Base-by-base conservation (phyloP, 139 green algal species). In the Coelastrella sp. region DNA sequence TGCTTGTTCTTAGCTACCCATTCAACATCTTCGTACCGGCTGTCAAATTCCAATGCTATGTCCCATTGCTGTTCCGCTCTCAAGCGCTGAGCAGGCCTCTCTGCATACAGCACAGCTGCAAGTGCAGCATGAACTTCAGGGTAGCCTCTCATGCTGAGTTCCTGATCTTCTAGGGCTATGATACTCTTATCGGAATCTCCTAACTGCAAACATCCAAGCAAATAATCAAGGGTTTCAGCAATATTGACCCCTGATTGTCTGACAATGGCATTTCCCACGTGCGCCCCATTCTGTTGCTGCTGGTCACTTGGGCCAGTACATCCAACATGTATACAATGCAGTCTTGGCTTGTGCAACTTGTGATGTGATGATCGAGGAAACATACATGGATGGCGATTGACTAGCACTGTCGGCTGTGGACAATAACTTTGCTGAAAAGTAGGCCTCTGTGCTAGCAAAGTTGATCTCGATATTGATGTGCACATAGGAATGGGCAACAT, bases 31-130 rank as follows among this genome's bases (percentile, higher is more conserved):
- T 72, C 32, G 5, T 53, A 83, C 21, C 57, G 37, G 9, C 8
- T 11, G 8, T 72, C 76, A 51, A 72, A 71, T n/a, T 73, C 76
- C 25, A 57, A 6, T 6, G 76, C 76, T 4, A 71, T 72, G 37
- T 73, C 32, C 23, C 32, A 72, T 57, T 83, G 76, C 57, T 83
- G 53, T 35, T 73, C 53, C 41, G 69, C 43, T 23, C 69, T 48
- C 8, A 79, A 50, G 41, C 69, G 69, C 69, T 79, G 69, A 5
- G 69, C 41, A 15, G 71, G 71, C 71, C 71, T 41, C 41, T 79
- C 73, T 17, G 73, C 41, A 60, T 81, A 81, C 50, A 81, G 48
- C 73, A 81, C 76, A 21, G 76, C 76, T 40, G 53, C 76, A n/a
- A 72, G 53, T 5, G 76, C 76, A 7, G 57, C 53, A 71, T 73